Evolutionary conservation across 179 eudicot genomes (phyloP).

Genomic region (Patellifolia procumbens): DNA sequence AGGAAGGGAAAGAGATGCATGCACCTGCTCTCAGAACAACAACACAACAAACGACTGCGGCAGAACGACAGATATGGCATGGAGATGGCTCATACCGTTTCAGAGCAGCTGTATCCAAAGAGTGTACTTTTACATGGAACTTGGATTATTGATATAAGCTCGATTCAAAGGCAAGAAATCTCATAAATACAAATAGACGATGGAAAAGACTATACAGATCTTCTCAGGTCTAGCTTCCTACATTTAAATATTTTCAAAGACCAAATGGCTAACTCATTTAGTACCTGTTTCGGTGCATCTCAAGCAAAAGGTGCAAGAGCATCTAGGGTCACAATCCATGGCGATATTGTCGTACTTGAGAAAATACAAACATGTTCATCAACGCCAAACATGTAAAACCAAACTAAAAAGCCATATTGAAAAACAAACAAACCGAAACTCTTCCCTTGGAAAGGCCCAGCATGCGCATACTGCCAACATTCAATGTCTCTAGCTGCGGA

Average conservation of each 20-base stretch:
- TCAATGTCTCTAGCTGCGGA: constrained; percentile 94
- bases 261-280: constrained; percentile 8
- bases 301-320: constrained; percentile 91
- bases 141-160: background rate
- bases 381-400: background rate
- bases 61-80: constrained; percentile 83
- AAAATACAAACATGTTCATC: constrained; percentile 1
- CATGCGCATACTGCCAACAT: constrained; percentile 98
- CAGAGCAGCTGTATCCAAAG: constrained; percentile 46
- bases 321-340: constrained; percentile 98
- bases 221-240: background rate
- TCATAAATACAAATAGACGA: background rate
- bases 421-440: constrained; percentile 70
- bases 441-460: constrained; percentile 96
- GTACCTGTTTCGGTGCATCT: constrained; percentile 84
- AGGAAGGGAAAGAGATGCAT: too few relatives aligned
- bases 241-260: background rate
- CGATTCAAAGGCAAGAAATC: background rate
- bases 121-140: background rate
- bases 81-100: constrained; percentile 86
- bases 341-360: constrained; percentile 90
- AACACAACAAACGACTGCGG: too few relatives aligned
- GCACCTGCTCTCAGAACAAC: too few relatives aligned
- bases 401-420: background rate
- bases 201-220: background rate